Conservation (phyloP, 805 yeast genomes). For the Candida endomychidarum region DNA sequence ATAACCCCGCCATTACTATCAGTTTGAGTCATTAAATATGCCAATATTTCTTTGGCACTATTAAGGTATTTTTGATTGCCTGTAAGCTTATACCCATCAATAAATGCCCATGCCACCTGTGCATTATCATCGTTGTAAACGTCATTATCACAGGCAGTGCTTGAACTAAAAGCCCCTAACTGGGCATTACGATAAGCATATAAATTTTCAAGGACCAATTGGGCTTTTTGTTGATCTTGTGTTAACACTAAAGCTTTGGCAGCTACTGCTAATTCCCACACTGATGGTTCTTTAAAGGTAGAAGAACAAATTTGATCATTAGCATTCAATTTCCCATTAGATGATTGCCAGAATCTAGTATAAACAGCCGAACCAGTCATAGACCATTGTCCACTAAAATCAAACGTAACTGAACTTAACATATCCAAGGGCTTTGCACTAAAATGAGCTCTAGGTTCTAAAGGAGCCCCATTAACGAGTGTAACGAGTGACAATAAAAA, state of each 20-base stretch:
- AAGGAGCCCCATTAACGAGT: neutral
- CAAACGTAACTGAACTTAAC: neutral
- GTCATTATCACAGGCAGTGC: conserved; percentile 21
- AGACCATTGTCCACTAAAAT: neutral
- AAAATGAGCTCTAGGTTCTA: neutral
- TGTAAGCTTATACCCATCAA: conserved; percentile 15
- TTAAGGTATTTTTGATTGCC: conserved; percentile 5
- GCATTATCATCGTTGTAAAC: conserved; percentile 28
- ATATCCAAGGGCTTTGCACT: neutral
- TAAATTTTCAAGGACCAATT: neutral
- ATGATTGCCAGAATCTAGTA: conserved; percentile 20
- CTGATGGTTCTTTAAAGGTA: conserved; percentile 18
- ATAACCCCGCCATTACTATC: conserved; percentile 36
- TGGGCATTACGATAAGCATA: conserved; percentile 1
- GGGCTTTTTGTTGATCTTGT: neutral
- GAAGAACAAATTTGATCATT: conserved; percentile 19
- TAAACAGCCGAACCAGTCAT: neutral
- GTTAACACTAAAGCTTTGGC: conserved; percentile 14
- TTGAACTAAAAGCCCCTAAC: conserved; percentile 14
- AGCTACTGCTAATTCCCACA: conserved; percentile 30
- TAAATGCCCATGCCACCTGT: conserved; percentile 24
- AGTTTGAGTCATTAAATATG: conserved; percentile 12
- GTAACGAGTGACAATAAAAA: neutral
- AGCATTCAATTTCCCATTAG: conserved; percentile 15
- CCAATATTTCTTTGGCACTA: conserved; percentile 1